Evolutionary conservation across 352 stramenopile genomes (phyloP).

Genomic region (Globisporangium spinosum): DNA sequence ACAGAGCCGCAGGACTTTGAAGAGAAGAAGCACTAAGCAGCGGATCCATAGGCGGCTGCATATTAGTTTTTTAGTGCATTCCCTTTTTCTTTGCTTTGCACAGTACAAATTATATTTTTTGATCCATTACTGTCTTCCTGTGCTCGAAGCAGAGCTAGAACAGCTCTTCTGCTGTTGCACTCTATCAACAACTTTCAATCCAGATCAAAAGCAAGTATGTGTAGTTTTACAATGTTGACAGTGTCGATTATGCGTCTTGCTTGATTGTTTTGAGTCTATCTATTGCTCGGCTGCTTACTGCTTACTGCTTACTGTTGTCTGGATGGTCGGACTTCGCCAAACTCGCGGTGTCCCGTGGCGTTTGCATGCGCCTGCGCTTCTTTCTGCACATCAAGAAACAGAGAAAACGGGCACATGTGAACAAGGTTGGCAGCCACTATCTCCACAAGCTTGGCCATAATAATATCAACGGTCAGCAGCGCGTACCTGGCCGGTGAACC

Average conservation of each 20-base stretch:
- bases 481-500: constrained; percentile 61
- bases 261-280: neutral
- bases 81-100: constrained; percentile 1
- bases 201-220: neutral
- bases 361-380: constrained; percentile 64
- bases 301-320: constrained; percentile 9
- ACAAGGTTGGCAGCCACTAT: neutral
- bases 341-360: constrained; percentile 63
- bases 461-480: neutral
- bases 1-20: constrained; percentile 20
- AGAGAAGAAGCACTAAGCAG: constrained; percentile 22
- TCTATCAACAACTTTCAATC: neutral
- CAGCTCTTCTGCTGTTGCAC: neutral
- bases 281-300: neutral
- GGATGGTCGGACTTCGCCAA: constrained; percentile 49
- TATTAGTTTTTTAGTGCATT: neutral
- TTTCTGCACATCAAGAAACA: constrained; percentile 21
- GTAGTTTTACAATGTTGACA: neutral
- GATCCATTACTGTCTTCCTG: neutral
- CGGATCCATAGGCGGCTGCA: neutral
- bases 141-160: neutral
- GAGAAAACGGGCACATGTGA: neutral
- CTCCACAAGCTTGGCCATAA: neutral
- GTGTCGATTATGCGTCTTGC: neutral
- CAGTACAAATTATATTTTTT: constrained; percentile 6